Evolutionary conservation across 805 yeast species (phyloP).

Genomic region (Metschnikowia kofuensis): DNA sequence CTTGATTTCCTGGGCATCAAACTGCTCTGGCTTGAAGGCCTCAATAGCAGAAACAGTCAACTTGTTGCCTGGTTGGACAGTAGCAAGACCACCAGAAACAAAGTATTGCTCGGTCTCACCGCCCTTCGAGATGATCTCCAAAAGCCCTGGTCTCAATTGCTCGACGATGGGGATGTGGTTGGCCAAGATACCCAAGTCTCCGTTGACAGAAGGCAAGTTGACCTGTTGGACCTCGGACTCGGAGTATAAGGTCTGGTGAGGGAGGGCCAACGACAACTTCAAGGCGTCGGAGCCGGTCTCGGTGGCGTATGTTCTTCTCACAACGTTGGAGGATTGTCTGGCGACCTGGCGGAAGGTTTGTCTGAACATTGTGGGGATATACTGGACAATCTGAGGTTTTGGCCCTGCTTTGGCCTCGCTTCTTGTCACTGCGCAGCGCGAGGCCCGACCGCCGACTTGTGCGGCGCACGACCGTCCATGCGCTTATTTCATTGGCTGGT

Average conservation of each 20-base stretch:
- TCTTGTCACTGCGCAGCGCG: conserved; percentile 2
- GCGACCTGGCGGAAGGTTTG: conserved; percentile 59
- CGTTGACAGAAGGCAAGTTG: conserved; percentile 92
- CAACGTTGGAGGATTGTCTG: conserved; percentile 53
- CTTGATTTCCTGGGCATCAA: conserved; percentile 77
- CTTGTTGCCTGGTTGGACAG: conserved; percentile 91
- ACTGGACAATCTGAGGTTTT: too few relatives aligned
- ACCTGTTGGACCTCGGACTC: conserved; percentile 67
- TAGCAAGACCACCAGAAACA: conserved; percentile 94
- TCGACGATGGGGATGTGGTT: conserved; percentile 97
- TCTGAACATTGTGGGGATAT: conserved; percentile 48
- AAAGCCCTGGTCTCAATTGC: conserved; percentile 93
- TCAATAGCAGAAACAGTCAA: conserved; percentile 91
- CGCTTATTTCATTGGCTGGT: conserved; percentile 32
- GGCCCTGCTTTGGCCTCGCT: background rate
- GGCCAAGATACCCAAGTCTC: conserved; percentile 95
- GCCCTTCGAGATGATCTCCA: conserved; percentile 81
- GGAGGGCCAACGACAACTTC: conserved; percentile 86
- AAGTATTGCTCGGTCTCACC: conserved; percentile 76
- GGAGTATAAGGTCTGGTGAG: conserved; percentile 69
- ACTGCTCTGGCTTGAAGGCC: conserved; percentile 88
- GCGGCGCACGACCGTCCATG: conserved; percentile 18
- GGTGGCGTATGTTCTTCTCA: conserved; percentile 88
- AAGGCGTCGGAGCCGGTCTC: conserved; percentile 66
- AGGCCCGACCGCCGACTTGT: conserved; percentile 12